These are phyloP conservation scores for Phlyctochytrium arcticum DNA, from an alignment of 192 early-diverging fungal species.

Conservation along the genomic window DNA sequence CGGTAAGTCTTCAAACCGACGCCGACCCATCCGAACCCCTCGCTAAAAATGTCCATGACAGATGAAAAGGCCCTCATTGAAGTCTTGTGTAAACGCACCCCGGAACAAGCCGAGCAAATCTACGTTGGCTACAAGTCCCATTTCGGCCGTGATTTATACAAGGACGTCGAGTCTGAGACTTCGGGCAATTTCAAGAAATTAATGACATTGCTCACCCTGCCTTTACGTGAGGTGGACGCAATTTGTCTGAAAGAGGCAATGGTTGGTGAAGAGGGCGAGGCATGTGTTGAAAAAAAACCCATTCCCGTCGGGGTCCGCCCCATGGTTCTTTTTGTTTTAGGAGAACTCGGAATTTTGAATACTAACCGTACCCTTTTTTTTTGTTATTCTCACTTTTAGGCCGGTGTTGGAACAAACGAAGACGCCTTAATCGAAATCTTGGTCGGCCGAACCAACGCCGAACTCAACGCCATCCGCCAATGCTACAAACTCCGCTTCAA, in stretches of 20 bases:
- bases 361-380: neutral
- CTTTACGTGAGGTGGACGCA: constrained; percentile 26
- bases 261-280: constrained; percentile 15
- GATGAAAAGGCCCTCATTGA: constrained; percentile 42
- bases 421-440: constrained; percentile 45
- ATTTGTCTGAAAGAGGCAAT: constrained; percentile 24
- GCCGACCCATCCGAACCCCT: neutral
- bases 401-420: constrained; percentile 41
- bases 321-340: neutral
- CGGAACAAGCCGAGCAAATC: constrained; percentile 33
- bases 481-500: constrained; percentile 26
- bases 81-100: constrained; percentile 35
- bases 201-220: constrained; percentile 10
- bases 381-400: neutral
- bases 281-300: no score
- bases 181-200: constrained; percentile 34
- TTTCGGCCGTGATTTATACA: constrained; percentile 23
- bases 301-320: no score
- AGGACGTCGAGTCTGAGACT: constrained; percentile 31
- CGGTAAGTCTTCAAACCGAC: neutral
- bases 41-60: no score
- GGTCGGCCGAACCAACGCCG: constrained; percentile 46
- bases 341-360: neutral
- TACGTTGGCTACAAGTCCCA: constrained; percentile 24
- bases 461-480: constrained; percentile 38